These are phyloP conservation scores for Cupressus sempervirens DNA, from an alignment of 75 land plant species.

Conservation along the genomic window DNA sequence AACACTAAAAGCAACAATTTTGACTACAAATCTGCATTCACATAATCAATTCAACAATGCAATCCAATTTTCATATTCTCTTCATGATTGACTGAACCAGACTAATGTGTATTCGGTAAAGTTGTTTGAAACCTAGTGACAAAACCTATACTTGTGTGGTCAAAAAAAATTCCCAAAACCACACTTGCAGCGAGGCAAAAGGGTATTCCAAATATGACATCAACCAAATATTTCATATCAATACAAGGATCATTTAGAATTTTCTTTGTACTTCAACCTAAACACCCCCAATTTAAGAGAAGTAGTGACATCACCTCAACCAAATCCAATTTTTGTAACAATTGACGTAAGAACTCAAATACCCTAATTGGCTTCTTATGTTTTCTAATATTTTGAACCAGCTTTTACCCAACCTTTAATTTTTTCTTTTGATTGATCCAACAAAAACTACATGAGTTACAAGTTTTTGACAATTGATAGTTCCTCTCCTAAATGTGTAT, in stretches of 20 bases:
- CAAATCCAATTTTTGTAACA: background rate
- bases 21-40: background rate
- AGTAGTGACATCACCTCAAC: background rate
- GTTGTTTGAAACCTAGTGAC: background rate
- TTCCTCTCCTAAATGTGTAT: background rate
- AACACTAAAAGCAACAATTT: background rate
- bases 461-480: background rate
- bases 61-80: background rate
- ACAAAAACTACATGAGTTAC: background rate
- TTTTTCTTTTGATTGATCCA: background rate
- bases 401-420: background rate
- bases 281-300: background rate
- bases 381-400: background rate
- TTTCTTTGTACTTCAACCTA: background rate
- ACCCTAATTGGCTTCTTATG: background rate
- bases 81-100: background rate
- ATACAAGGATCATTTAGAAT: background rate
- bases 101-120: background rate
- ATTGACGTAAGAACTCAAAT: background rate
- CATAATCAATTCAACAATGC: background rate
- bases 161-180: background rate
- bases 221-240: background rate
- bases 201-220: background rate
- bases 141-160: background rate
- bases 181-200: background rate